Conservation (phyloP, 495 filamentous ascomycete genomes). For the Penicillium mononematosum region DNA sequence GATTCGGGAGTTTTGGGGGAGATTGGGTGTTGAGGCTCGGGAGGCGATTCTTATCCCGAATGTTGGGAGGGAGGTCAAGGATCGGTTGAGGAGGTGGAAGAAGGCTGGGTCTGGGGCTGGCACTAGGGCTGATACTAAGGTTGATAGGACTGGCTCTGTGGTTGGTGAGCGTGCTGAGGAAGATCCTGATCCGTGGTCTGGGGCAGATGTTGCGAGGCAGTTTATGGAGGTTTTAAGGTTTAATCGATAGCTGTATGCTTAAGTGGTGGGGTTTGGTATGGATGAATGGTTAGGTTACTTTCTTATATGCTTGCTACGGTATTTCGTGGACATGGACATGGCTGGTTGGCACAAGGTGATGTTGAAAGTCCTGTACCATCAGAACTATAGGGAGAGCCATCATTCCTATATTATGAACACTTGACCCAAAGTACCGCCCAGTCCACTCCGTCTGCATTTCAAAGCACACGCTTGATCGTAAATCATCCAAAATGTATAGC, state of each 20-base stretch:
- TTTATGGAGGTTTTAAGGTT: conserved; percentile 51
- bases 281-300: background rate
- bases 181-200: conserved; percentile 39
- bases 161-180: conserved; percentile 25
- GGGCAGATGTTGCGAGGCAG: conserved; percentile 47
- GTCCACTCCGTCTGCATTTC: conserved; percentile 21
- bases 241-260: conserved; percentile 31
- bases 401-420: conserved; percentile 15
- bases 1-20: conserved; percentile 46
- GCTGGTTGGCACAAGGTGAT: background rate
- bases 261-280: background rate
- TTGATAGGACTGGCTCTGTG: conserved; percentile 9
- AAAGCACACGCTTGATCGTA: conserved; percentile 35
- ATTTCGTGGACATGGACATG: background rate
- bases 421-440: conserved; percentile 13
- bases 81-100: conserved; percentile 26
- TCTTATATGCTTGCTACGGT: background rate
- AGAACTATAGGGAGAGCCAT: background rate
- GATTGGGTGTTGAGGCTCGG: conserved; percentile 35
- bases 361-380: background rate
- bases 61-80: conserved; percentile 43
- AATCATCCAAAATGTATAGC: conserved; percentile 30
- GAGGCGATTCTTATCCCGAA: conserved; percentile 46
- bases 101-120: conserved; percentile 6
- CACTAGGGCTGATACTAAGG: background rate